These are phyloP conservation scores for Fraxinus greggii DNA, from an alignment of 305 asterid species.

Conservation along the genomic window DNA sequence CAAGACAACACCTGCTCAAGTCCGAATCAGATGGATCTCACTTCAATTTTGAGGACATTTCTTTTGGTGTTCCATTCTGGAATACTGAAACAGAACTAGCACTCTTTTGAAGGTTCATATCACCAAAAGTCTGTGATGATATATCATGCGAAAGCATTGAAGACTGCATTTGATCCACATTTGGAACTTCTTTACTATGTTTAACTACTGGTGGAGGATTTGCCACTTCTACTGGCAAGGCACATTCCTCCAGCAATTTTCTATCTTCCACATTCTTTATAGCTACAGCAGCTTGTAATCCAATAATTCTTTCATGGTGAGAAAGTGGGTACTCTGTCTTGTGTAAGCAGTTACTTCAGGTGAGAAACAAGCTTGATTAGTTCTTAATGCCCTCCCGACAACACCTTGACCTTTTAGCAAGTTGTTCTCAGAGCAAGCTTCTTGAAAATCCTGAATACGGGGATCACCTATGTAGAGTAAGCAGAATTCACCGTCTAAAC, in stretches of 20 bases:
- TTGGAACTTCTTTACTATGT: conserved; percentile 25
- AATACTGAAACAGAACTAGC: conserved; percentile 29
- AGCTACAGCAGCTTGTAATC: conserved; percentile 77
- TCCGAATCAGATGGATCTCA: conserved; percentile 29
- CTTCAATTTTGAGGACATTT: conserved; percentile 26
- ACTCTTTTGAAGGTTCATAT: conserved; percentile 28
- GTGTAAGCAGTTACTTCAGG: conserved; percentile 60
- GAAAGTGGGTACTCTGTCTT: conserved; percentile 82
- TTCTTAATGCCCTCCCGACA: conserved; percentile 67
- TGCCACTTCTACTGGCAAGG: conserved; percentile 20
- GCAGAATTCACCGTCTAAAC: conserved; percentile 77
- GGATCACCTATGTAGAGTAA: conserved; percentile 62
- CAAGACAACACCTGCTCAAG: conserved; percentile 33
- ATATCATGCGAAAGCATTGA: conserved; percentile 18
- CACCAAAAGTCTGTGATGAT: conserved; percentile 22
- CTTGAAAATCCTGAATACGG: conserved; percentile 60
- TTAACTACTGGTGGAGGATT: conserved; percentile 18
- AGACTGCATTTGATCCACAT: conserved; percentile 23
- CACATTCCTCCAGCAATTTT: conserved; percentile 65
- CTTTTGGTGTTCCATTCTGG: conserved; percentile 29
- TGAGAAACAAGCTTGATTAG: conserved; percentile 79
- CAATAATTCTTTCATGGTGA: conserved; percentile 80
- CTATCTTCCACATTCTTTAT: conserved; percentile 47
- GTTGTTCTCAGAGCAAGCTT: conserved; percentile 85
- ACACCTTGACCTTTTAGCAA: conserved; percentile 77